Percentiles rank a stretch among this genome's conserved stretches.
phyloP scores from a whole-genome alignment of 2,329 filamentous ascomycete genomes.

The Aspergillus spinulosporus region DNA sequence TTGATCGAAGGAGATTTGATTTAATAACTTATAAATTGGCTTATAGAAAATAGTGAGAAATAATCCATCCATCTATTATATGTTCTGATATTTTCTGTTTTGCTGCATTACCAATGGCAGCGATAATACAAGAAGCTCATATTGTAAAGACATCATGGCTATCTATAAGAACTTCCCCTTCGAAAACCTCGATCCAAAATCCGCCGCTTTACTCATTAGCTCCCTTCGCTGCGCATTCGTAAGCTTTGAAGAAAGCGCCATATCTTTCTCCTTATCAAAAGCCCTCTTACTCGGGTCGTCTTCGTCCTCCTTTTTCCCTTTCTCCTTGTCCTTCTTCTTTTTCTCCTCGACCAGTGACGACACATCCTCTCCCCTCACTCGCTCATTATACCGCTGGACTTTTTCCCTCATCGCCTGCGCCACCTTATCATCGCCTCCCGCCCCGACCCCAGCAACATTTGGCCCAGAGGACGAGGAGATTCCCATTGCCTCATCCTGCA shows the following conservation, averaged over 20 bases:
- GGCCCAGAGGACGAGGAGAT: constrained; percentile 46
- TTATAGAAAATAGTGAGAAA: constrained; percentile 10
- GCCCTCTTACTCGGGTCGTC: constrained; percentile 88
- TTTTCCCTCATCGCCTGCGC: constrained; percentile 46
- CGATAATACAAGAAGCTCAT: neutral
- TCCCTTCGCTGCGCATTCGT: constrained; percentile 73
- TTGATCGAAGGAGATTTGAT: constrained; percentile 18
- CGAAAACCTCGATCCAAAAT: constrained; percentile 79
- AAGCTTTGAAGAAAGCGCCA: constrained; percentile 74
- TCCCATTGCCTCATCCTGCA: constrained; percentile 81
- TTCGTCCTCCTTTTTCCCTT: constrained; percentile 61
- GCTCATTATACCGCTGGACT: constrained; percentile 59
- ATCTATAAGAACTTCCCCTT: constrained; percentile 62
- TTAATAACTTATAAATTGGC: constrained; percentile 2
- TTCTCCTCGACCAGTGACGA: constrained; percentile 4
- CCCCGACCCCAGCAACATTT: constrained; percentile 4
- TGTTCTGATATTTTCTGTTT: neutral
- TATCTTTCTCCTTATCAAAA: constrained; percentile 93
- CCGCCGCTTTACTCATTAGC: constrained; percentile 73
- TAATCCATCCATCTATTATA: neutral
- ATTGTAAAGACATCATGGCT: neutral
- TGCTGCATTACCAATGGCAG: neutral
- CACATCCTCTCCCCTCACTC: constrained; percentile 12
- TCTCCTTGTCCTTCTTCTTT: constrained; percentile 12
- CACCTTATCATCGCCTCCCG: constrained; percentile 26